phyloP scores from a whole-genome alignment of 371 early-diverging fungal genomes.

The Mycotypha africana region DNA sequence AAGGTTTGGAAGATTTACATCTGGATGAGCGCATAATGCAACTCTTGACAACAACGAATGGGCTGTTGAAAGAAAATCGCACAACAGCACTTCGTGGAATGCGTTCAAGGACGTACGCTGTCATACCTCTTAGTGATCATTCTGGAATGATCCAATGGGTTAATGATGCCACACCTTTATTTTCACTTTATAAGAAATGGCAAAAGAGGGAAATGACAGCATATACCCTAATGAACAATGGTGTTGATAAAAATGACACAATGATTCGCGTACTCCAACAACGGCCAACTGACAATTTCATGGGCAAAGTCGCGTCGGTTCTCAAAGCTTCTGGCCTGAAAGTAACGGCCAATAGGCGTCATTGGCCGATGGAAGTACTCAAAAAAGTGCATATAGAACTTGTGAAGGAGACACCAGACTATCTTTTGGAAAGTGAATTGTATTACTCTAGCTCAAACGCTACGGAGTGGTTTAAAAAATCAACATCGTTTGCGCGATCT shows the following conservation, averaged over 20 bases:
- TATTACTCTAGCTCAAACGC: constrained; percentile 53
- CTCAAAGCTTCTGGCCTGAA: constrained; percentile 46
- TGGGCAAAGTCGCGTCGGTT: constrained; percentile 27
- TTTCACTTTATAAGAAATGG: constrained; percentile 49
- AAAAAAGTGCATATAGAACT: constrained; percentile 57
- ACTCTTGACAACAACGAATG: constrained; percentile 66
- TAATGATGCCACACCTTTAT: constrained; percentile 72
- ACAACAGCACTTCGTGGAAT: constrained; percentile 41
- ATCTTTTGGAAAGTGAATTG: constrained; percentile 57
- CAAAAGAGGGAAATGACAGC: constrained; percentile 50
- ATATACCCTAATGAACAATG: constrained; percentile 20
- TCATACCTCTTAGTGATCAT: constrained; percentile 89
- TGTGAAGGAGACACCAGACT: constrained; percentile 57
- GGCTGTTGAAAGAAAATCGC: constrained; percentile 54
- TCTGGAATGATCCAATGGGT: constrained; percentile 99
- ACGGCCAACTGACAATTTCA: constrained; percentile 42
- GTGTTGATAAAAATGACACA: constrained; percentile 27
- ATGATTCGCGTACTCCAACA: constrained; percentile 9
- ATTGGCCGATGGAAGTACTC: constrained; percentile 65
- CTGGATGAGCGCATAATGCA: constrained; percentile 92
- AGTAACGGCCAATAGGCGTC: constrained; percentile 44
- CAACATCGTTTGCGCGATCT: constrained; percentile 76
- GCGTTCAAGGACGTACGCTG: constrained; percentile 80
- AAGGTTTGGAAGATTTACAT: constrained; percentile 90
- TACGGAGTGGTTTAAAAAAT: constrained; percentile 69